These are phyloP conservation scores for Alnus glutinosa DNA, from an alignment of 306 rosid species.

Conservation along the genomic window DNA sequence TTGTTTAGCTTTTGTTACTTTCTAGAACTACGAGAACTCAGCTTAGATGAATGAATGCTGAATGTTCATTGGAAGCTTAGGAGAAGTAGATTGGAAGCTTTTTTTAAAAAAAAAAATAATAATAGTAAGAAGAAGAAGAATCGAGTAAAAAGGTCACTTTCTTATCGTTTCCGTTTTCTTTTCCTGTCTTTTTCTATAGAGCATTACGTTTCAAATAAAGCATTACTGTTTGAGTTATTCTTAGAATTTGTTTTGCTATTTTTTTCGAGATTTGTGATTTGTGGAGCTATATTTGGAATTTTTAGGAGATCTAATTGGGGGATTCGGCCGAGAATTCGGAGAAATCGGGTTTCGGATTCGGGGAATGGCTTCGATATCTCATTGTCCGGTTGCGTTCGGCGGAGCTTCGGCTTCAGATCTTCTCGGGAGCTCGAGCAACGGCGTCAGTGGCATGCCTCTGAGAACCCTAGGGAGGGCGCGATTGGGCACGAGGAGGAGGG, in stretches of 20 bases:
- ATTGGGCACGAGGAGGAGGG: conserved; percentile 52
- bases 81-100: conserved; percentile 23
- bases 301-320: conserved; percentile 41
- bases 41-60: conserved; percentile 18
- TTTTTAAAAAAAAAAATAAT: no score
- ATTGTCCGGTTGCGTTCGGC: conserved; percentile 44
- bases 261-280: conserved; percentile 24
- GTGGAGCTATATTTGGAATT: conserved; percentile 23
- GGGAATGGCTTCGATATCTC: conserved; percentile 71
- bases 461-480: conserved; percentile 59
- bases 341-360: conserved; percentile 21
- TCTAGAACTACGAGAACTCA: conserved; percentile 18
- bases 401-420: conserved; percentile 79
- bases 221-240: conserved; percentile 13
- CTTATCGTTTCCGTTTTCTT: conserved; percentile 2
- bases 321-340: conserved; percentile 35
- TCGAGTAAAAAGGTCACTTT: neutral
- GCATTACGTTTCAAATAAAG: neutral
- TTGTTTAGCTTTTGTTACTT: conserved; percentile 8
- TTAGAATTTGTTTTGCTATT: neutral
- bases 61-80: neutral
- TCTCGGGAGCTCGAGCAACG: conserved; percentile 73
- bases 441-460: conserved; percentile 67
- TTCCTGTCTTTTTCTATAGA: neutral
- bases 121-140: neutral